phyloP scores from a whole-genome alignment of 164 flowering plant species.

The Magnolia kwangsiensis region DNA sequence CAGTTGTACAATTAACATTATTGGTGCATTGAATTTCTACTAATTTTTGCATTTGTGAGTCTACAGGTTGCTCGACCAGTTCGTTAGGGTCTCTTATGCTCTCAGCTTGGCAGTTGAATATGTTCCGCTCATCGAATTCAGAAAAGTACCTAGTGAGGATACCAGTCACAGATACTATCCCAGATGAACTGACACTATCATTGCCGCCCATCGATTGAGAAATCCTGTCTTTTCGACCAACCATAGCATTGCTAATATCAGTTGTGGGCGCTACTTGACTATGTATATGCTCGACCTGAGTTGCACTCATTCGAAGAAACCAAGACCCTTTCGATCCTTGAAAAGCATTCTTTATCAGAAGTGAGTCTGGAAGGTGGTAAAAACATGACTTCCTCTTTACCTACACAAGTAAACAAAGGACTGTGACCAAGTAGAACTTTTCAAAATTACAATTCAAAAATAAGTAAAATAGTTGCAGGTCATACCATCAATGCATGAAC shows the following conservation, averaged over 20 bases:
- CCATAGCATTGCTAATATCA: neutral
- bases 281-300: neutral
- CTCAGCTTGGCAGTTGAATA: neutral
- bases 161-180: constrained; percentile 37
- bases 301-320: constrained; percentile 43
- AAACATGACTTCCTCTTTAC: constrained; percentile 46
- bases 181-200: constrained; percentile 22
- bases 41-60: neutral
- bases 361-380: constrained; percentile 48
- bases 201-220: neutral
- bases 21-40: neutral
- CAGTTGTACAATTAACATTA: neutral
- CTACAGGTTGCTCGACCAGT: neutral
- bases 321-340: constrained; percentile 33
- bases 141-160: constrained; percentile 45
- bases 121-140: constrained; percentile 22
- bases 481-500: constrained; percentile 47
- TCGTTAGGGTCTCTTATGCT: neutral
- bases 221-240: neutral
- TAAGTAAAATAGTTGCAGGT: neutral
- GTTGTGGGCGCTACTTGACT: neutral
- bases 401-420: constrained; percentile 23
- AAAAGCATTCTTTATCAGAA: constrained; percentile 46
- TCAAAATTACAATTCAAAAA: neutral
- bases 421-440: neutral